Percentiles rank a stretch among this genome's conserved stretches.
Evolutionary conservation across 805 yeast genomes (phyloP).

Genomic region (Nakazawaea pomicola): DNA sequence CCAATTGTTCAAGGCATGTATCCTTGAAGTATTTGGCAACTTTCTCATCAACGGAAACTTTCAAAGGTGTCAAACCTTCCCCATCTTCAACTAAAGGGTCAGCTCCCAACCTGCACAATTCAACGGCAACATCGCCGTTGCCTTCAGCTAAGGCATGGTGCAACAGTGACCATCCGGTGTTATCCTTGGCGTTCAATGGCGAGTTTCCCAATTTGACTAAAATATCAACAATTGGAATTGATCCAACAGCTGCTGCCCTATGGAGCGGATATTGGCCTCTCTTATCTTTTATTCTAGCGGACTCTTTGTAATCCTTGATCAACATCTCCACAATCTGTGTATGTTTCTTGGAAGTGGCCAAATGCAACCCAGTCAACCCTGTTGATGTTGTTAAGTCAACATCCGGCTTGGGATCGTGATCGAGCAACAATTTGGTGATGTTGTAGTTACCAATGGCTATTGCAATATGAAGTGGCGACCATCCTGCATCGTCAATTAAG

Average conservation of each 20-base stretch:
- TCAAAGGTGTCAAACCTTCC: constrained; percentile 50
- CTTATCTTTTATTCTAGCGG: constrained; percentile 62
- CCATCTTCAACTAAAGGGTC: constrained; percentile 41
- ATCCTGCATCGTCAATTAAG: constrained; percentile 66
- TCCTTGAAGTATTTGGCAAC: constrained; percentile 34
- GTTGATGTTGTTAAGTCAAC: constrained; percentile 55
- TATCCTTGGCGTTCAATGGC: constrained; percentile 65
- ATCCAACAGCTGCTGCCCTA: constrained; percentile 80
- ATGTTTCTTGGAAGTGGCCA: constrained; percentile 71
- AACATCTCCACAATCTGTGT: constrained; percentile 46
- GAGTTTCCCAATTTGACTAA: constrained; percentile 50
- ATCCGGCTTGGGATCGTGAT: constrained; percentile 50
- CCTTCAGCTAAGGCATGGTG: constrained; percentile 94
- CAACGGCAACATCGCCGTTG: constrained; percentile 67
- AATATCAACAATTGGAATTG: constrained; percentile 47
- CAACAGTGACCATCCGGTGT: constrained; percentile 76
- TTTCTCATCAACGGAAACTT: constrained; percentile 52
- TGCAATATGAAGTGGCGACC: constrained; percentile 87
- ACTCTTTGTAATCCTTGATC: constrained; percentile 50
- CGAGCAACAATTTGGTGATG: constrained; percentile 46
- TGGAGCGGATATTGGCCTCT: constrained; percentile 66
- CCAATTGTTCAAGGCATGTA: constrained; percentile 3
- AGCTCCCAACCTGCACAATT: constrained; percentile 64
- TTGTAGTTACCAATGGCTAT: constrained; percentile 63
- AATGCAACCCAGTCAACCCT: constrained; percentile 72